These are phyloP conservation scores for Kluyveromyces sp. DNA, from an alignment of 1,139 yeast genomes.

Conservation along the genomic window DNA sequence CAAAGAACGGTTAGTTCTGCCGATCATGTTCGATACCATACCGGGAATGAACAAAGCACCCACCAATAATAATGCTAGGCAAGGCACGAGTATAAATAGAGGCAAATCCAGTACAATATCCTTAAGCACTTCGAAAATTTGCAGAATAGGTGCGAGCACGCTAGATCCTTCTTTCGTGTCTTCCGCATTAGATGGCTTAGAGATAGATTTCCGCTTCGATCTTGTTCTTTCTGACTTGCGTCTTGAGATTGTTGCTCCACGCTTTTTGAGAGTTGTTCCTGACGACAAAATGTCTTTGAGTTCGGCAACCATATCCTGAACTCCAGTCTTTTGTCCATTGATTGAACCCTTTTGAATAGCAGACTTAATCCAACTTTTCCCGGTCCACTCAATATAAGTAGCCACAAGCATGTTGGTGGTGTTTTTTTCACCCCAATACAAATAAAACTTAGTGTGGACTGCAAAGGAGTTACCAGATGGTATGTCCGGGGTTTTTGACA, in stretches of 20 bases:
- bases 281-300: conserved; percentile 43
- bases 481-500: conserved; percentile 84
- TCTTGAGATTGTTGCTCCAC: conserved; percentile 21
- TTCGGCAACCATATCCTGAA: conserved; percentile 53
- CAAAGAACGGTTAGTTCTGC: background rate
- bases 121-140: background rate
- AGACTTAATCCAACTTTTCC: conserved; percentile 88
- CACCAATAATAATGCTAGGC: background rate
- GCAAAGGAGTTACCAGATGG: conserved; percentile 85
- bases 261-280: conserved; percentile 26
- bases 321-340: conserved; percentile 78
- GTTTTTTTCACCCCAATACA: conserved; percentile 76
- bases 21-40: conserved; percentile 3
- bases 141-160: background rate
- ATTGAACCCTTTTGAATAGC: conserved; percentile 87
- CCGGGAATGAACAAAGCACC: background rate
- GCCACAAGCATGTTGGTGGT: conserved; percentile 54
- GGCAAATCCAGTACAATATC: background rate
- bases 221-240: conserved; percentile 18
- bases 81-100: background rate
- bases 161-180: background rate
- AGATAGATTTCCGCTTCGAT: conserved; percentile 15
- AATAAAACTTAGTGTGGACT: conserved; percentile 57
- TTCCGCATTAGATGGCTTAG: conserved; percentile 12
- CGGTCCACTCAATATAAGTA: conserved; percentile 80